phyloP scores from a whole-genome alignment of 2,329 filamentous ascomycete species.

The Pseudocercospora crystallina region DNA sequence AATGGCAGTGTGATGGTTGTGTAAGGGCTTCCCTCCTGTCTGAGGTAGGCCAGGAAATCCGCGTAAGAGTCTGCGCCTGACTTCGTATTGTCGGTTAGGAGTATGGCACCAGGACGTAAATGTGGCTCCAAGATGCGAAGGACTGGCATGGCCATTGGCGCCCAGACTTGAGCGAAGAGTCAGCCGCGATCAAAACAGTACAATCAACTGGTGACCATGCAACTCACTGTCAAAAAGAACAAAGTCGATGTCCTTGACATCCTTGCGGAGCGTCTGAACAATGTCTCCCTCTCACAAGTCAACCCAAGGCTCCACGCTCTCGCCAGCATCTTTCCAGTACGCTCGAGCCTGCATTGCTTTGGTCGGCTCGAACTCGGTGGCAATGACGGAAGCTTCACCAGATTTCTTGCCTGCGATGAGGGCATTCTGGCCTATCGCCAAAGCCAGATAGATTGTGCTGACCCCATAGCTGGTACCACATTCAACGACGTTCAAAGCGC shows the following conservation, averaged over 20 bases:
- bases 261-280: slow-evolving; percentile 54
- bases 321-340: slow-evolving; percentile 55
- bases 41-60: slow-evolving; percentile 51
- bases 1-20: slow-evolving; percentile 51
- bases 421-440: slow-evolving; percentile 55
- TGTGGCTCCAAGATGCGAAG: slow-evolving; percentile 49
- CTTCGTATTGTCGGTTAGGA: slow-evolving; percentile 53
- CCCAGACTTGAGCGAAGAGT: slow-evolving; percentile 51
- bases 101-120: slow-evolving; percentile 48
- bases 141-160: slow-evolving; percentile 54
- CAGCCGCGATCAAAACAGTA: background rate
- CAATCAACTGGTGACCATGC: background rate
- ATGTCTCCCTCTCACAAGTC: slow-evolving; percentile 60
- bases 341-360: slow-evolving; percentile 53
- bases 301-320: slow-evolving; percentile 51
- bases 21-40: slow-evolving; percentile 50
- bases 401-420: slow-evolving; percentile 24
- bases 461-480: slow-evolving; percentile 63
- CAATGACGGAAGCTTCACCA: slow-evolving; percentile 51
- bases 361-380: slow-evolving; percentile 58
- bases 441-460: slow-evolving; percentile 61
- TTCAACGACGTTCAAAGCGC: slow-evolving; percentile 57
- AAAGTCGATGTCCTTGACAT: slow-evolving; percentile 55
- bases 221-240: slow-evolving; percentile 61
- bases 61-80: slow-evolving; percentile 43